Base-by-base conservation (phyloP, 352 stramenopile genomes). In the Globisporangium middletonii region DNA sequence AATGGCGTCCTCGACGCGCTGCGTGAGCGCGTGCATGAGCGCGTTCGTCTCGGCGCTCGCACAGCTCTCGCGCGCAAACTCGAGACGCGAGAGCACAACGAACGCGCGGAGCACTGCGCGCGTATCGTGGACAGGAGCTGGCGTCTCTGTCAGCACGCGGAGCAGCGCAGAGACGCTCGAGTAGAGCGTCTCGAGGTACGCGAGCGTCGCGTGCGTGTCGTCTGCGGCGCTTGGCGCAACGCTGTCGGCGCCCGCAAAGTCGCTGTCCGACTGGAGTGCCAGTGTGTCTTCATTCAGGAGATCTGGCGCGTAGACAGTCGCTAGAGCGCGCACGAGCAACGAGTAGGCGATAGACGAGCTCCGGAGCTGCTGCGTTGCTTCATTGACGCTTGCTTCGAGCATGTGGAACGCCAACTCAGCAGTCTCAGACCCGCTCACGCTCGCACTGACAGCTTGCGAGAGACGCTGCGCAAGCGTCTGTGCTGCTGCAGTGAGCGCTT, bases 11-110 rank as follows among this genome's bases (percentile, higher is more conserved):
- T 87, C 72, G 23, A 87, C 42, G 8, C 64, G 66, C 41, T 83
- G 63, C 0, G 73, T 87, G 27, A 84, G 59, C 11, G 37, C 5
- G 50, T 69, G 57, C 67, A 87, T 81, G n/a, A 54, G 53, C 30
- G 43, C 33, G 44, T 87, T 83, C 12, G 46, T 48, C 19, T 58
- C 51, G 27, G 60, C 35, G 0, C 67, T 74, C 8, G 54, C 53
- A 57, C 68, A 74, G 9, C 63, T 57, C 53, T 87, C 72, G 12
- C 77, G 77, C 1, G 60, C 71, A 67, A 87, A 87, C 49, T 87
- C 77, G 1, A 87, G 54, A 28, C 61, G 48, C 13, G 50, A 71
- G 27, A 69, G 68, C 47, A 64, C 64, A 2, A 77, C 33, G 37
- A 75, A 69, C 6, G 49, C 45, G 1, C 69, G 61, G n/a, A 73